Evolutionary conservation across 495 filamentous ascomycete genomes (phyloP).

Genomic region (Aspergillus panamensis): DNA sequence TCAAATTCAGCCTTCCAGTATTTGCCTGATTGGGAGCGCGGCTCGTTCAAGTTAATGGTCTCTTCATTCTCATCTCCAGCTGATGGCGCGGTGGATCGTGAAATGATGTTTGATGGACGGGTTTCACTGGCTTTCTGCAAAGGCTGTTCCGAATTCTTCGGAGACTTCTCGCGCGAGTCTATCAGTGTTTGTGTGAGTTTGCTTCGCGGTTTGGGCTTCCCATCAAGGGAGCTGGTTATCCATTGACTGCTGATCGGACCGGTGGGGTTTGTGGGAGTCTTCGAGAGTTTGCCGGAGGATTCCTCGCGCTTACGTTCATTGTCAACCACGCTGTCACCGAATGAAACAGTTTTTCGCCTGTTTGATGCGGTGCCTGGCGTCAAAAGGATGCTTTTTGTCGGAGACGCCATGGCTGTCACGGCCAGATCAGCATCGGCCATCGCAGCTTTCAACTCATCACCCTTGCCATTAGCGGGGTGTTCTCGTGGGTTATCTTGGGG

Average conservation of each 20-base stretch:
- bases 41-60: slow-evolving; percentile 74
- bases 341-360: slow-evolving; percentile 86
- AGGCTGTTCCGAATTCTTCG: slow-evolving; percentile 22
- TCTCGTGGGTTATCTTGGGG: slow-evolving; percentile 25
- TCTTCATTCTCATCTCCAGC: slow-evolving; percentile 48
- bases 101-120: slow-evolving; percentile 14
- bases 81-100: slow-evolving; percentile 6
- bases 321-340: slow-evolving; percentile 66
- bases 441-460: slow-evolving; percentile 26
- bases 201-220: slow-evolving; percentile 41
- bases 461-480: slow-evolving; percentile 20
- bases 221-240: slow-evolving; percentile 51
- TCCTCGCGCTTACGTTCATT: slow-evolving; percentile 50
- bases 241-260: slow-evolving; percentile 66
- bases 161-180: slow-evolving; percentile 41
- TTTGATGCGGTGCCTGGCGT: slow-evolving; percentile 80
- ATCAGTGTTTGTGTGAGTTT: slow-evolving; percentile 46
- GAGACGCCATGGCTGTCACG: slow-evolving; percentile 49
- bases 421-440: slow-evolving; percentile 26
- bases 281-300: slow-evolving; percentile 28
- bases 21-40: slow-evolving; percentile 77
- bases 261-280: slow-evolving; percentile 40
- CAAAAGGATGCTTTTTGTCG: slow-evolving; percentile 77
- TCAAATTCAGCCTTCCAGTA: slow-evolving; percentile 95
- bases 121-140: slow-evolving; percentile 15